Conservation (phyloP, 768 basidiomycete genomes). For the Lactarius sp. region DNA sequence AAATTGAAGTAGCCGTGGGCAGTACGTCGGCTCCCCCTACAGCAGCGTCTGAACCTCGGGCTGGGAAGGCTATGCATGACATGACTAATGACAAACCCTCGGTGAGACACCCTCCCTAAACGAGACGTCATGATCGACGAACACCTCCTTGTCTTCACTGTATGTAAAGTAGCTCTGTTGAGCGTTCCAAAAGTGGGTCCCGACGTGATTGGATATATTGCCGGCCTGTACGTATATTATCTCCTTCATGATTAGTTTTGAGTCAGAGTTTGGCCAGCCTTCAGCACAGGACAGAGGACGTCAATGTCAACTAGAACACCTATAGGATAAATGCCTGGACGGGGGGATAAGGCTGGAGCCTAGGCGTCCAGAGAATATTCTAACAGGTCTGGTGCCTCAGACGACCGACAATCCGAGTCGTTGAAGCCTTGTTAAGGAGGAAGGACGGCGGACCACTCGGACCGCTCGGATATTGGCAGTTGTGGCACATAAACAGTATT, state of each 20-base stretch:
- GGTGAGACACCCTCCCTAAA: conserved; percentile 56
- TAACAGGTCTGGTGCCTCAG: no score
- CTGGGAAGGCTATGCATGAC: conserved; percentile 19
- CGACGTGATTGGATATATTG: conserved; percentile 56
- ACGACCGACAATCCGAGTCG: neutral
- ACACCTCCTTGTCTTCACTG: conserved; percentile 31
- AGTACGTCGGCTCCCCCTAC: conserved; percentile 46
- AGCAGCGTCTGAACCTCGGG: neutral
- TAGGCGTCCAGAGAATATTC: no score
- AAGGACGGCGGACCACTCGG: neutral
- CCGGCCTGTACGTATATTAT: conserved; percentile 78
- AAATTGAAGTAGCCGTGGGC: conserved; percentile 61
- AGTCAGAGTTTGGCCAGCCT: neutral
- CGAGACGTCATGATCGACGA: conserved; percentile 52
- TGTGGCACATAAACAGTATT: no score
- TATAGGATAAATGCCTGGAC: no score
- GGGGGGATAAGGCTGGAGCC: neutral
- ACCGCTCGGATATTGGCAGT: neutral
- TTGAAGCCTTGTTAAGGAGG: no score
- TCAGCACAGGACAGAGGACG: no score
- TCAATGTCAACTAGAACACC: neutral
- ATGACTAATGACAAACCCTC: conserved; percentile 38
- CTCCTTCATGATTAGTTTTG: conserved; percentile 53
- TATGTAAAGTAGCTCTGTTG: conserved; percentile 66
- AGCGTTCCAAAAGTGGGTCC: conserved; percentile 81